phyloP scores from a whole-genome alignment of 2,329 filamentous ascomycete genomes.

The Samsoniella hepiali region DNA sequence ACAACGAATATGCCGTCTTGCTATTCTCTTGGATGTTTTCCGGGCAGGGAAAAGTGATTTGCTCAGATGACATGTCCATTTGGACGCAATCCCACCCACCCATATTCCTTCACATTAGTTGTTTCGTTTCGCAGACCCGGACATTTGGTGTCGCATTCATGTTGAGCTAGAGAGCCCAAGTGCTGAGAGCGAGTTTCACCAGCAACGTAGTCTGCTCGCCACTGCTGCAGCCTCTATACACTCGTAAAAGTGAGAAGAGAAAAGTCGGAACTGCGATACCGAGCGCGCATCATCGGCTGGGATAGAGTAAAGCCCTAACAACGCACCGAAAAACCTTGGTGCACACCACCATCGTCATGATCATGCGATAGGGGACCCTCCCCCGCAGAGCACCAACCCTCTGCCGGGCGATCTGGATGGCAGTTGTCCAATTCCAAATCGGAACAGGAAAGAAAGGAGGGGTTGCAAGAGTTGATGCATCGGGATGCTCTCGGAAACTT shows the following conservation, averaged over 20 bases:
- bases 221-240: neutral
- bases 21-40: neutral
- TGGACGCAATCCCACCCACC: neutral
- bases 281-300: neutral
- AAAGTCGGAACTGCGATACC: neutral
- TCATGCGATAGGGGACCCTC: neutral
- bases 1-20: neutral
- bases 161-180: no score
- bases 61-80: neutral
- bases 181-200: neutral
- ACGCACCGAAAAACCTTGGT: neutral
- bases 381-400: neutral
- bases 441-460: neutral
- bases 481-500: no score
- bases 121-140: constrained; percentile 1
- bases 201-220: neutral
- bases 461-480: neutral
- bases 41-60: neutral
- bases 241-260: neutral
- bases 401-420: neutral
- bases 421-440: neutral
- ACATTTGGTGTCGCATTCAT: constrained; percentile 1
- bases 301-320: no score
- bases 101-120: neutral
- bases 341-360: neutral